Evolutionary conservation across 2,329 filamentous ascomycete species (phyloP).

Genomic region (Ascochyta pisi): DNA sequence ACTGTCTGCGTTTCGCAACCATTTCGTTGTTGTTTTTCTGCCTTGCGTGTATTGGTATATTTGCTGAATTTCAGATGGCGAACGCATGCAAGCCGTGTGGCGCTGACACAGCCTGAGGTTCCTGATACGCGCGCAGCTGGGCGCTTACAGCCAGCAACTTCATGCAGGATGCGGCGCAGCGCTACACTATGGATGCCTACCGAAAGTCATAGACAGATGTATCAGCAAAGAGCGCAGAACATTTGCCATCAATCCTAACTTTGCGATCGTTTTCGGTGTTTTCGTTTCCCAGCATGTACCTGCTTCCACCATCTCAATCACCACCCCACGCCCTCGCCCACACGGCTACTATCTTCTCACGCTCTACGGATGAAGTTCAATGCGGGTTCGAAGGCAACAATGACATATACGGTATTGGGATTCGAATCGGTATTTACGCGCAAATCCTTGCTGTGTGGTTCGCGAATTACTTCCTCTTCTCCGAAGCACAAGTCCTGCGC

Average conservation of each 20-base stretch:
- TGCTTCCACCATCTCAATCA: background rate
- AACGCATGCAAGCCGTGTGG: background rate
- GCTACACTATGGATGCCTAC: conserved; percentile 4
- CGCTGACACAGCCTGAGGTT: background rate
- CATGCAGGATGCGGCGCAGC: conserved; percentile 12
- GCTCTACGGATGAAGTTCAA: background rate
- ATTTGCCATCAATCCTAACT: background rate
- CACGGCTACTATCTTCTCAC: background rate
- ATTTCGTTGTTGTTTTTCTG: too few relatives aligned
- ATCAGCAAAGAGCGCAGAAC: background rate
- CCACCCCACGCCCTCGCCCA: background rate
- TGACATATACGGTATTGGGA: conserved; percentile 39
- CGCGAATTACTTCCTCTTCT: conserved; percentile 34
- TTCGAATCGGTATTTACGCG: conserved; percentile 39
- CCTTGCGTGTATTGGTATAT: too few relatives aligned
- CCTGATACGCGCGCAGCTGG: conserved; percentile 2
- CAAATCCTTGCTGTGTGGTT: conserved; percentile 38
- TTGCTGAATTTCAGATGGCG: too few relatives aligned
- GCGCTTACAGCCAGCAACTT: conserved; percentile 9
- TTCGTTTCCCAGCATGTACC: background rate
- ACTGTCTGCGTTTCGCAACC: too few relatives aligned
- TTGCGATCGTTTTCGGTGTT: background rate
- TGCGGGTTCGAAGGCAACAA: conserved; percentile 58
- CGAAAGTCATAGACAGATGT: background rate
- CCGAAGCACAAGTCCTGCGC: conserved; percentile 27